Base-by-base conservation (phyloP, 441 rosid species). In the Syzygium syzygioides region DNA sequence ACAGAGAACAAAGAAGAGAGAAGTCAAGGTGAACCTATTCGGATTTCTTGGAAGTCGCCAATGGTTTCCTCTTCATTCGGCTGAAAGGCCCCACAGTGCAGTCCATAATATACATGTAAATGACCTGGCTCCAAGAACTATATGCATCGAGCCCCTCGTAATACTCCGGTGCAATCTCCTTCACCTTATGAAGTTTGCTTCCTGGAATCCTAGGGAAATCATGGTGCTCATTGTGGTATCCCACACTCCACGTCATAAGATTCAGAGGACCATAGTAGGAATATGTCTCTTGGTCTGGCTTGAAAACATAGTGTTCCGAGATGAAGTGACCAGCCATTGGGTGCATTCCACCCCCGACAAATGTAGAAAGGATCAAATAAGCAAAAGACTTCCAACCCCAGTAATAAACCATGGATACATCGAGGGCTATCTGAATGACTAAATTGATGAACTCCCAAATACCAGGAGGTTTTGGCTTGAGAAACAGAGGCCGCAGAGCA, bases 301-400 rank as follows among this genome's bases (percentile, higher is more conserved):
- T 94, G 95, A 97, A 96, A 84, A 96, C 93, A 25, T 96, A 96
- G 90, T 97, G 99, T 68, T 97, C 99, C 3, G 99, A 96, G 90
- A 97, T 95, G 88, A 96, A 96, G 91, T 96, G 98, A 41, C 98
- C 99, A 0, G 97, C 97, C 99, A 95, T 95, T 56, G 98, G 98
- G 90, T 97, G 99, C 95, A 97, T 93, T 11, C 99, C 98, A n/a
- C 98, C 99, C 57, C 99, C 99, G 62, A 97, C 97, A 76, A 97
- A 97, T 34, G 99, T 97, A 11, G 99, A 97, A 80, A 96, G 95
- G 90, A 96, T 94, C 90, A 97, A 89, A 91, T 96, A 96, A 15
- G 92, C 94, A 28, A 96, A 92, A 56, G 98, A 95, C 90, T 91
- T 96, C 97, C 97, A 95, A 59, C 98, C 97, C 88, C 95, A 94